Conservation (phyloP, 106 monocot genomes). For the Ottelia alismoides region DNA sequence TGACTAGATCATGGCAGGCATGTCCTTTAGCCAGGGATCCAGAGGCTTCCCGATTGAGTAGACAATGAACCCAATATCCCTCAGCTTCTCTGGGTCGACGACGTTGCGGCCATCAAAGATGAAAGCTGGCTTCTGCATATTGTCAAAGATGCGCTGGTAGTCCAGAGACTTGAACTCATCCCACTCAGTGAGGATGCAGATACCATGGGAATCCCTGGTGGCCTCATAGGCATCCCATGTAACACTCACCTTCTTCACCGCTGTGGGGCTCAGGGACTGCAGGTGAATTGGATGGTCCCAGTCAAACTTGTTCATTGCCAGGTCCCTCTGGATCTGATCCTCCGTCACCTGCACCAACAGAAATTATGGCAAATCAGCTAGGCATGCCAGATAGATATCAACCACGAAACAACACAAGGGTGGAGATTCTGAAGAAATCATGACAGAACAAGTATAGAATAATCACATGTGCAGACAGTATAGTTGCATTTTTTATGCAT, state of each 20-base stretch:
- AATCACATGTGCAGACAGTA: too few relatives aligned
- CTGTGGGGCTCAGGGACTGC: slow-evolving; percentile 1
- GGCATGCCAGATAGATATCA: too few relatives aligned
- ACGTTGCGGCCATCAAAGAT: slow-evolving; percentile 29
- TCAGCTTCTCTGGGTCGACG: too few relatives aligned
- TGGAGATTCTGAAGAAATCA: too few relatives aligned
- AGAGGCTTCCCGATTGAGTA: too few relatives aligned
- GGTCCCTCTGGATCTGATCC: slow-evolving; percentile 12
- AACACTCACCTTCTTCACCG: slow-evolving; percentile 1
- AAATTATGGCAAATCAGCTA: too few relatives aligned
- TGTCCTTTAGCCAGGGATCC: too few relatives aligned
- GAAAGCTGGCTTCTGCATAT: slow-evolving; percentile 33
- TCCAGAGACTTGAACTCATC: slow-evolving; percentile 29
- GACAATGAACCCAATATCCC: too few relatives aligned
- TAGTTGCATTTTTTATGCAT: too few relatives aligned
- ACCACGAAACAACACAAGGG: too few relatives aligned
- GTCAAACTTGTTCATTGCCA: slow-evolving; percentile 9
- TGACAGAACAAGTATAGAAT: too few relatives aligned
- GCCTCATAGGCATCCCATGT: slow-evolving; percentile 25
- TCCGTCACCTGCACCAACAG: slow-evolving; percentile 13
- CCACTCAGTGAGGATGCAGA: slow-evolving; percentile 31
- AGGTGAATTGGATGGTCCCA: slow-evolving; percentile 6
- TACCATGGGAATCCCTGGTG: slow-evolving; percentile 8
- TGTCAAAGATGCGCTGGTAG: slow-evolving; percentile 20
- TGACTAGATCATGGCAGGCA: too few relatives aligned